These are phyloP conservation scores for Hymenoscyphus repandus DNA, from an alignment of 2,329 filamentous ascomycete species.

Conservation along the genomic window DNA sequence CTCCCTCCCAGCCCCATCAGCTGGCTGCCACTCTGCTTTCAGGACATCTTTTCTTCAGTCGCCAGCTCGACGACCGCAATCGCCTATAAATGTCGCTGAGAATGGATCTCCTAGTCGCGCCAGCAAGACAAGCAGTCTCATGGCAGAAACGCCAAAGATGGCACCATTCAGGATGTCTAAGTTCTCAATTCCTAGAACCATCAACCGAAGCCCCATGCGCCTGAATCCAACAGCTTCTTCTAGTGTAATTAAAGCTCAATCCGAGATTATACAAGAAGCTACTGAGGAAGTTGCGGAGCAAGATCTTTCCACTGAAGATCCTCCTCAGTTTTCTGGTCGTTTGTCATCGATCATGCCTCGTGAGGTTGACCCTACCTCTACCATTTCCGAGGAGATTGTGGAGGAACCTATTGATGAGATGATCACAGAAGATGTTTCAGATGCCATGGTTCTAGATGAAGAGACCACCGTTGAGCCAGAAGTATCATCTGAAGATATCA, in stretches of 20 bases:
- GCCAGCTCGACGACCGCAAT: constrained; percentile 29
- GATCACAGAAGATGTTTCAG: constrained; percentile 4
- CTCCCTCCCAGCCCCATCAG: constrained; percentile 21
- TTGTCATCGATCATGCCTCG: constrained; percentile 37
- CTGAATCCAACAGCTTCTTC: constrained; percentile 20
- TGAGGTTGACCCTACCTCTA: constrained; percentile 27
- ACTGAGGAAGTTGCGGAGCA: not conserved
- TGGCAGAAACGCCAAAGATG: constrained; percentile 25
- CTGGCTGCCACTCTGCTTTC: constrained; percentile 15
- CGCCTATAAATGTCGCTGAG: constrained; percentile 29
- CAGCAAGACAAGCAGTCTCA: constrained; percentile 9
- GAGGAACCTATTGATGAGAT: constrained; percentile 8
- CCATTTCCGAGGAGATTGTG: constrained; percentile 14
- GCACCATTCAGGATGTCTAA: constrained; percentile 29
- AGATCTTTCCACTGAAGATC: constrained; percentile 11
- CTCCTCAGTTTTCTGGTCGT: constrained; percentile 33
- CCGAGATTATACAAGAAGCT: not conserved
- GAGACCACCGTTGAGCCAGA: not conserved
- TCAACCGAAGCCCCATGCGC: constrained; percentile 23
- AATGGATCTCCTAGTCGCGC: constrained; percentile 27
- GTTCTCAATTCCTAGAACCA: constrained; percentile 28
- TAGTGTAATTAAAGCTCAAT: constrained; percentile 11
- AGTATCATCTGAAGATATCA: constrained; percentile 8
- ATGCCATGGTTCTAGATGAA: constrained; percentile 7
- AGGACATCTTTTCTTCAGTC: constrained; percentile 31